phyloP scores from a whole-genome alignment of 192 early-diverging fungal species.

The Nowakowskiella sp. region DNA sequence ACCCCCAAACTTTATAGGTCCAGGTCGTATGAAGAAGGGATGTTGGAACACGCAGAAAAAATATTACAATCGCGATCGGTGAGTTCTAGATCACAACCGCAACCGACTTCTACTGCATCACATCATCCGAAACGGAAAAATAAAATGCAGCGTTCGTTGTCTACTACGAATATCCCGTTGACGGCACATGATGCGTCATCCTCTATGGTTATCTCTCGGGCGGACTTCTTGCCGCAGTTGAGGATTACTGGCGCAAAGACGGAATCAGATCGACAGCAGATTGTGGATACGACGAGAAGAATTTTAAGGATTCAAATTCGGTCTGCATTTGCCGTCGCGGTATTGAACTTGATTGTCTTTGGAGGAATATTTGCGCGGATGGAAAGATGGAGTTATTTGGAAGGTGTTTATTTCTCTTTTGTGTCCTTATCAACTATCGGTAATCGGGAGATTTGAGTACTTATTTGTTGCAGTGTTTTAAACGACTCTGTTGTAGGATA shows the following conservation, averaged over 20 bases:
- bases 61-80: no score
- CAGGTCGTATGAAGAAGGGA: no score
- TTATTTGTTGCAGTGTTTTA: conserved; percentile 1
- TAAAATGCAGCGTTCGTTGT: no score
- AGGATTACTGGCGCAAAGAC: conserved; percentile 21
- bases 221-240: conserved; percentile 20
- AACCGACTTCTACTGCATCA: no score
- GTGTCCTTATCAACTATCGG: conserved; percentile 35
- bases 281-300: conserved; percentile 27
- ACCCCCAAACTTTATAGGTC: no score
- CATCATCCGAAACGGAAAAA: no score
- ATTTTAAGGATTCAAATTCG: conserved; percentile 26
- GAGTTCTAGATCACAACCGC: no score
- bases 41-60: no score
- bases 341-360: conserved; percentile 32
- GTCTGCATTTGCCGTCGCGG: conserved; percentile 19
- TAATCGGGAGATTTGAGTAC: conserved; percentile 5
- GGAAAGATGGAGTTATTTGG: conserved; percentile 35
- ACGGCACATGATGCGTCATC: no score
- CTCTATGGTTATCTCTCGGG: conserved; percentile 23
- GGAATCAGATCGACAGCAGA: conserved; percentile 10
- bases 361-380: conserved; percentile 30
- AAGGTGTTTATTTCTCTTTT: conserved; percentile 43
- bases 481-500: conserved; percentile 7
- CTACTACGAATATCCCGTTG: no score